phyloP scores from a whole-genome alignment of 2,329 filamentous ascomycete genomes.

The Stemphylium vesicarium region DNA sequence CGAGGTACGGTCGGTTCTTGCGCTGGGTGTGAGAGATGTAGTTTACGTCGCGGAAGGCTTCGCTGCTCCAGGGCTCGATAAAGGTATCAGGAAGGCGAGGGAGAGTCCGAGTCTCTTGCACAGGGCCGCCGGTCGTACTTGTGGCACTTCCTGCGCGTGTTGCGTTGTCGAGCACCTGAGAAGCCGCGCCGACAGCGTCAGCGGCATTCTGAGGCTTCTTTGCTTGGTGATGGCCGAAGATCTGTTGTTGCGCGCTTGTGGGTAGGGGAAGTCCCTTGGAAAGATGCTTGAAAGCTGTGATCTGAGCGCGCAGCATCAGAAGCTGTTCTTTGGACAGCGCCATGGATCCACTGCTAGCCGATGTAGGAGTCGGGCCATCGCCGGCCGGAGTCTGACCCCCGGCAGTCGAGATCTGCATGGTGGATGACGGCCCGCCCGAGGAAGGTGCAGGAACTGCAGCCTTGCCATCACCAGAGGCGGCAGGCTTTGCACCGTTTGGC shows the following conservation, averaged over 20 bases:
- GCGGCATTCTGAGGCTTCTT: conserved; percentile 56
- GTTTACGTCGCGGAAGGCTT: conserved; percentile 66
- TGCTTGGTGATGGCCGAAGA: conserved; percentile 74
- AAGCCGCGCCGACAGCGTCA: conserved; percentile 52
- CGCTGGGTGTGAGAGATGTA: conserved; percentile 81
- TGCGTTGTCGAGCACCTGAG: conserved; percentile 60
- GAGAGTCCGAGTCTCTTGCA: conserved; percentile 35
- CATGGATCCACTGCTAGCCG: conserved; percentile 30
- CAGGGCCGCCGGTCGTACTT: conserved; percentile 50
- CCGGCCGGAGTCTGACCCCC: conserved; percentile 39
- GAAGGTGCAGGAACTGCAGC: conserved; percentile 22
- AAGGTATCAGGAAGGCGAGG: conserved; percentile 62
- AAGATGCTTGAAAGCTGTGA: conserved; percentile 87
- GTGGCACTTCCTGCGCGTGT: conserved; percentile 48
- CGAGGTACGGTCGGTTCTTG: conserved; percentile 78
- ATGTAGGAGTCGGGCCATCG: conserved; percentile 49
- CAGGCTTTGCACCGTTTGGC: conserved; percentile 57
- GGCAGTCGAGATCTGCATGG: conserved; percentile 33
- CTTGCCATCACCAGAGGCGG: conserved; percentile 31
- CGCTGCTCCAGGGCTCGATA: conserved; percentile 45
- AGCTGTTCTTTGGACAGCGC: conserved; percentile 70
- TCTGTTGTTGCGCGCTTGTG: conserved; percentile 76
- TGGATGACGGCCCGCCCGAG: conserved; percentile 31
- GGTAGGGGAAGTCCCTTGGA: conserved; percentile 87
- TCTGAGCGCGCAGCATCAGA: conserved; percentile 79